Conservation (phyloP, 2,329 filamentous ascomycete species). For the Neurospora sp. region DNA sequence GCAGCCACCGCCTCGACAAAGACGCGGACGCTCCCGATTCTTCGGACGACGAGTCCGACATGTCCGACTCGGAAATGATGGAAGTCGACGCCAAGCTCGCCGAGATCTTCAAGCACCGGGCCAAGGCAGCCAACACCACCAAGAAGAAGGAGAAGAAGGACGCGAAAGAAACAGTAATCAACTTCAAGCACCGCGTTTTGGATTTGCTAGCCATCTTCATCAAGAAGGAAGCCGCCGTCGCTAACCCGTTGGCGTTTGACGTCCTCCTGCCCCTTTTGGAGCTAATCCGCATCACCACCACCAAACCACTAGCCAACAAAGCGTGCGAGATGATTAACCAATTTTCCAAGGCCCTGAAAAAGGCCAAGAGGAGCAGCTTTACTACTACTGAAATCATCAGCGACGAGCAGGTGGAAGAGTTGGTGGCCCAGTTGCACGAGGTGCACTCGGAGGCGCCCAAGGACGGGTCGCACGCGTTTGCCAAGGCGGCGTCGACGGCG, state of each 20-base stretch:
- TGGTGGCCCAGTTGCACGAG: constrained; percentile 49
- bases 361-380: constrained; percentile 37
- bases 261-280: constrained; percentile 68
- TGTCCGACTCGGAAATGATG: constrained; percentile 96
- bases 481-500: constrained; percentile 63
- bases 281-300: constrained; percentile 65
- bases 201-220: constrained; percentile 81
- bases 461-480: constrained; percentile 59
- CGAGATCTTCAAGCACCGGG: constrained; percentile 74
- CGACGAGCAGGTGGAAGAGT: constrained; percentile 30
- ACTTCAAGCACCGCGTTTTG: constrained; percentile 90
- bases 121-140: constrained; percentile 51
- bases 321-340: constrained; percentile 62
- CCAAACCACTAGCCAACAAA: constrained; percentile 66
- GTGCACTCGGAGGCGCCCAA: constrained; percentile 60
- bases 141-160: constrained; percentile 81
- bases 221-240: constrained; percentile 62
- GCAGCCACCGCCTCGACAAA: constrained; percentile 57
- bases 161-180: constrained; percentile 79
- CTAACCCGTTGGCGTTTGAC: constrained; percentile 55
- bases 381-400: constrained; percentile 34
- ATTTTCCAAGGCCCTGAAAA: constrained; percentile 60
- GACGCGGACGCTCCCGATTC: constrained; percentile 45
- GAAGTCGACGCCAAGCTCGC: constrained; percentile 73
- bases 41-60: constrained; percentile 65